Evolutionary conservation across 2,329 filamentous ascomycete species (phyloP).

Genomic region (Exserohilum turcica): DNA sequence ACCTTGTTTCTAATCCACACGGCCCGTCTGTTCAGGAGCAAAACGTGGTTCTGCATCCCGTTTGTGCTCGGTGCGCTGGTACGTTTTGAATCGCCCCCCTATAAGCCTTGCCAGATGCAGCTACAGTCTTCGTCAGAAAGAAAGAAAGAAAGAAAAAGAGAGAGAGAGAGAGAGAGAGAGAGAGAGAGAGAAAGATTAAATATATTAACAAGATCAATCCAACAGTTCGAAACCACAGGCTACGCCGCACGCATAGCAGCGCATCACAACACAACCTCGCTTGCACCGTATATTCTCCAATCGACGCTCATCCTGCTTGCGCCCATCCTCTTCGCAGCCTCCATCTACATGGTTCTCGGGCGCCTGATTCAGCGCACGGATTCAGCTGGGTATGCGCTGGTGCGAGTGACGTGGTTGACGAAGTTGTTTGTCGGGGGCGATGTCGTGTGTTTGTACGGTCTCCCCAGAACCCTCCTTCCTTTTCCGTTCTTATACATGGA

Average conservation of each 20-base stretch:
- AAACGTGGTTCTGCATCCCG: conserved; percentile 58
- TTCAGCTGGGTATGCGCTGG: conserved; percentile 51
- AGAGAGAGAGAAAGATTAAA: too few species aligned
- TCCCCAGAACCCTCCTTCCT: not conserved
- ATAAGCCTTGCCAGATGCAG: too few species aligned
- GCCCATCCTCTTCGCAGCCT: conserved; percentile 54
- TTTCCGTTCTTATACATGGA: not conserved
- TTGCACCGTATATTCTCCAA: conserved; percentile 47
- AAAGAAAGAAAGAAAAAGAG: too few species aligned
- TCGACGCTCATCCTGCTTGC: conserved; percentile 43
- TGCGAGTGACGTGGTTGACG: conserved; percentile 56
- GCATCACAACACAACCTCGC: conserved; percentile 38
- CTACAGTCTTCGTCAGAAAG: not conserved
- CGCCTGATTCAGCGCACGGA: conserved; percentile 50
- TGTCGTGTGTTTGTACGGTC: conserved; percentile 54
- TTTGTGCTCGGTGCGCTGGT: conserved; percentile 54
- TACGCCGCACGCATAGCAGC: conserved; percentile 48
- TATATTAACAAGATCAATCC: too few species aligned
- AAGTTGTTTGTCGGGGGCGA: conserved; percentile 62
- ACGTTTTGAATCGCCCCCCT: too few species aligned
- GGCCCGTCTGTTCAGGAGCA: conserved; percentile 51
- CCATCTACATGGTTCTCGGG: conserved; percentile 55
- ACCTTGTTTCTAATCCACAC: conserved; percentile 51
- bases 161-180: too few species aligned
- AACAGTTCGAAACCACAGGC: conserved; percentile 48